Evolutionary conservation across 164 flowering plant species (phyloP), one percentile per base, ranked within the genome.

Genomic region (Stephania yunnanensis): DNA sequence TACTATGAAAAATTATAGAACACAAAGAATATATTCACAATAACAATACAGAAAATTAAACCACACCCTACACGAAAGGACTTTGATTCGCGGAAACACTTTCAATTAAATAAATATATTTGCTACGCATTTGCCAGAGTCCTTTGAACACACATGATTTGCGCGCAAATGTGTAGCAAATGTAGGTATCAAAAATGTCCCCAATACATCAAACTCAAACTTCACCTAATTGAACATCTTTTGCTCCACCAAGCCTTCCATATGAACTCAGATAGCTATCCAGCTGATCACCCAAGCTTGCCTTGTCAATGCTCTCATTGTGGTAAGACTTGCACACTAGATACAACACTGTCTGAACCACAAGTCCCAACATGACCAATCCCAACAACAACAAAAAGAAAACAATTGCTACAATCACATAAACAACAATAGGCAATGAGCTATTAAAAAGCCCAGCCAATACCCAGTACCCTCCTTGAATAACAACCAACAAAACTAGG

Each of bases 271-370:
- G 88, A 78, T 93, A 92, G 1, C 98, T 97, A 69, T 92, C 98
- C 50, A 93, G 90, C 79, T 92, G 97, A 76, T 93, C 97, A 61
- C 85, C 81, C 80, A 93, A 81, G 6, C 92, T 94, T 6, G 58
- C 77, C 86, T 92, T 94, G 75, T 92, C 97, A 73, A 94, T 92
- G 52, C 81, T 89, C 71, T 94, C 90, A 80, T 87, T 88, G 69
- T 94, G 97, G 78, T 79, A 88, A 74, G 94, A 90, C 87, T 92
- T 94, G 82, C 98, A 94, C 0, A 92, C 93, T 79, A 91, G 92
- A 78, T 94, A 94, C 76, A 94, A 91, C 80, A 92, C 91, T 76
- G 92, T 94, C 83, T 92, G 98, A 72, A 89, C 88, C 83, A 92
- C 69, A 81, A 94, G 76, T 13, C 97, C 97, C 31, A 90, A 86